Percentiles rank a stretch among this genome's conserved stretches.
These are phyloP conservation scores for Penicillium subrubescens DNA, from an alignment of 495 filamentous ascomycete species.

Conservation along the genomic window DNA sequence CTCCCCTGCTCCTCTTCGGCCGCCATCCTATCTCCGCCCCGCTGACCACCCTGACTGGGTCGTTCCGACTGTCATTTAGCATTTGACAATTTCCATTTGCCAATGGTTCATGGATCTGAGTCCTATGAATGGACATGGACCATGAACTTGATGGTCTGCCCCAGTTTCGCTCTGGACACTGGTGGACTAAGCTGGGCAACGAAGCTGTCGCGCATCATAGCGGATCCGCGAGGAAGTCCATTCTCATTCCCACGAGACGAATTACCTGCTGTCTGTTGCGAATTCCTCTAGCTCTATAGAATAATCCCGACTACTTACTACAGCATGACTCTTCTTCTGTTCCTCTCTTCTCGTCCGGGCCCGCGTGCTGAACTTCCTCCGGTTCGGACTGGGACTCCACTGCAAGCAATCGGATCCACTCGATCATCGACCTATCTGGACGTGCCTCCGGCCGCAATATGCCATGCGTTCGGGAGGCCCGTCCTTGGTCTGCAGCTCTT, in stretches of 20 bases:
- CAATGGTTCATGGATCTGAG: not conserved
- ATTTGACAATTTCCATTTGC: constrained; percentile 1
- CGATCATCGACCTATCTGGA: constrained; percentile 2
- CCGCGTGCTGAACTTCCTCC: not conserved
- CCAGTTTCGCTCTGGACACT: not conserved
- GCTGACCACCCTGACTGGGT: not conserved
- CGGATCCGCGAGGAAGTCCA: not conserved
- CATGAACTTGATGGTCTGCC: not conserved
- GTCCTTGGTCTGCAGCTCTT: not conserved
- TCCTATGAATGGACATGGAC: not conserved
- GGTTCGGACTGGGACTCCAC: constrained; percentile 9
- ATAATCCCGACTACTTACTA: not conserved
- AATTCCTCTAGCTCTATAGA: not conserved
- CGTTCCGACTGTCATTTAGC: not conserved
- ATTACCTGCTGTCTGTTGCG: not conserved
- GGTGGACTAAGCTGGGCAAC: not conserved
- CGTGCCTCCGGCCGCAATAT: not conserved
- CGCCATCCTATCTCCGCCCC: constrained; percentile 11
- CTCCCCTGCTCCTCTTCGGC: not conserved
- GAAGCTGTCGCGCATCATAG: not conserved
- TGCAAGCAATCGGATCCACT: constrained; percentile 3
- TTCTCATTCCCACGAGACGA: not conserved
- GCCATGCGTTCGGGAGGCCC: not conserved
- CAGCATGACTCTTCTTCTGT: not conserved
- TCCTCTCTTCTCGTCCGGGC: not conserved